Evolutionary conservation across 108 stramenopile genomes (phyloP).

Genomic region (Cylindrotheca closterium): DNA sequence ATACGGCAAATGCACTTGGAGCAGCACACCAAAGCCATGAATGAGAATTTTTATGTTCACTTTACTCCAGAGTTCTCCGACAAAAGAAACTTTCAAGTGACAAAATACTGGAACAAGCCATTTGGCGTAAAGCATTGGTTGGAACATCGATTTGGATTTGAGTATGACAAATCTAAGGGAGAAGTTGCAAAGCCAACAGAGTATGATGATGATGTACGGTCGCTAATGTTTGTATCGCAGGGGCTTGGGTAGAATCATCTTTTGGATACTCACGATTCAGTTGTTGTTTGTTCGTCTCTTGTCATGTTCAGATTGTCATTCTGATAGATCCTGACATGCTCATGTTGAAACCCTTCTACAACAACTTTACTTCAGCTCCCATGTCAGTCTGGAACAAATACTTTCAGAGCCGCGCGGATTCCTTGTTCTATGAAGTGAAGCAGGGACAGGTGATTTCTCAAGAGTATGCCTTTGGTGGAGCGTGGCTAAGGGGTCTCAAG

Average conservation of each 20-base stretch:
- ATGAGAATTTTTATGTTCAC: constrained; percentile 50
- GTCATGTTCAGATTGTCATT: constrained; percentile 46
- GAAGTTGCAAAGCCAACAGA: not conserved
- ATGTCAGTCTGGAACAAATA: constrained; percentile 34
- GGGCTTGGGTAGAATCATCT: not conserved
- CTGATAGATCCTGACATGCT: constrained; percentile 95
- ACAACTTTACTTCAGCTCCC: constrained; percentile 48
- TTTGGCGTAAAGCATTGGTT: constrained; percentile 82
- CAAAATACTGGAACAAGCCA: constrained; percentile 91
- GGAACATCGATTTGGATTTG: constrained; percentile 29
- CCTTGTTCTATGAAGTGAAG: constrained; percentile 28
- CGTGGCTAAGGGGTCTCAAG: constrained; percentile 50
- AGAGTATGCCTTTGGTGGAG: constrained; percentile 71
- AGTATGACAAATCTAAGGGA: constrained; percentile 16
- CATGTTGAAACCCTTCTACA: constrained; percentile 70
- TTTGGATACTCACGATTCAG: not conserved
- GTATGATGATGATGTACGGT: constrained; percentile 15
- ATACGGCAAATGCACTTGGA: constrained; percentile 31
- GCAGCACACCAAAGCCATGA: constrained; percentile 39
- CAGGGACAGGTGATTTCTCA: constrained; percentile 81
- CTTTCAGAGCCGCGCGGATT: constrained; percentile 18
- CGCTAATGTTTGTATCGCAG: too few relatives aligned
- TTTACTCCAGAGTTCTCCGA: constrained; percentile 67
- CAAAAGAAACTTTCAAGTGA: constrained; percentile 29
- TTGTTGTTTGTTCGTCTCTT: constrained; percentile 38